Evolutionary conservation across 1,284 basidiomycete species (phyloP), one percentile per base, ranked within the genome.

Genomic region (Cutaneotrichosporon sp.): DNA sequence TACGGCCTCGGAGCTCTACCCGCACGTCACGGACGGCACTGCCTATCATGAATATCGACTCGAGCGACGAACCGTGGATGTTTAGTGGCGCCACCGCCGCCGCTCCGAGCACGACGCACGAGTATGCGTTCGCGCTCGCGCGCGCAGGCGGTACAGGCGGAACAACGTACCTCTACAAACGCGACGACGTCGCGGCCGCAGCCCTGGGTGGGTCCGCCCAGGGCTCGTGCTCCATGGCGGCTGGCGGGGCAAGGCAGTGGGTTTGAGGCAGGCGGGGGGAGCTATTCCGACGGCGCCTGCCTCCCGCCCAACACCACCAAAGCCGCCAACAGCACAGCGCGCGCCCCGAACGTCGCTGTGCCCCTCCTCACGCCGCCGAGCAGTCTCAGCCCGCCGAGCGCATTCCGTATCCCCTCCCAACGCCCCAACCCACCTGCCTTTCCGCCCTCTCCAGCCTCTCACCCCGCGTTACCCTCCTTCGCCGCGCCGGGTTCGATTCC

Each of bases 251-350:
- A 50, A 60, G 67, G 63, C 72, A 66, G 69, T 76, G 74, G 74
- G 68, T 74, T 74, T 76, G 74, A 76, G 66, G 72, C 68, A 62
- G 67, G 72, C 70, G 72, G 71, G 70, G 72, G 72, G 70, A 73
- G 66, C 39, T 18, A 35, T 18, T 20, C 26, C 21, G 48, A 45
- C 38, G 44, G 51, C 44, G 21, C 44, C 44, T 35, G 14, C 46
- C 51, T 38, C 22, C 47, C 52, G 46, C 46, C 52, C 4, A 20
- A 36, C 15, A 9, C 30, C 18, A 17, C 26, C 26, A 30, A 30
- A 30, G 17, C 35, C 15, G 18, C 46, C 45, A 26, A 36, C 20
- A 33, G 15, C 38, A 26, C 23, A 14, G 22, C 42, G 23, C 23
- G 17, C 18, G n/a, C 35, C n/a, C 40, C 9, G 26, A 35, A 21